Base-by-base conservation (phyloP, 306 rosid genomes). In the Quercus agrifolia region DNA sequence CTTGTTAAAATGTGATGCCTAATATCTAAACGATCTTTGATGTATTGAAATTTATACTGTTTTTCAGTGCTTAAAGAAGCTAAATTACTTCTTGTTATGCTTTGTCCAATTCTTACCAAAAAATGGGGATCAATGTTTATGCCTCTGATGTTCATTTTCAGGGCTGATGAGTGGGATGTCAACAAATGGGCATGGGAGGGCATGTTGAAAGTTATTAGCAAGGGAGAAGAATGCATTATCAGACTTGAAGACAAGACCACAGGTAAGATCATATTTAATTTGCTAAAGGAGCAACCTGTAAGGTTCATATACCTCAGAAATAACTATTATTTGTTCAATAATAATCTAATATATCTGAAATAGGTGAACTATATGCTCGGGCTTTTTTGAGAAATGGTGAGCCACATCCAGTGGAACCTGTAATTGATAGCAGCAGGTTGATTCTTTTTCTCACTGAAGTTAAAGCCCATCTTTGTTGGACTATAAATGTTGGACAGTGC, bases 161-260 rank as follows among this genome's bases (percentile, higher is more conserved):
- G 99, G 96, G 99, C 99, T 77, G 99, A 95, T 87, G 99, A 95
- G 71, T 95, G 99, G 99, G 97, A 95, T 93, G 99, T 93, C 69
- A 95, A 95, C 85, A 93, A 91, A 85, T 95, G 99, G 99, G 92
- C 87, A 23, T 95, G 99, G 99, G 97, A 91, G 1, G 99, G 99
- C 74, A 76, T 75, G 78, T 73, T 95, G 85, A 95, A 95, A 89
- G 97, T 95, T 20, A 30, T 82, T 80, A 89, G 98, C 84, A 91
- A 89, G 86, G 99, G 96, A 83, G 99, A 95, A 85, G 94, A 90
- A 61, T 93, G 99, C 87, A 90, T 93, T 75, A 89, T 95, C 89
- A 91, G 77, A 83, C 93, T 95, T 78, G 99, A 93, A 89, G 99
- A 95, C 84, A 95, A 90, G 88, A 85, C 62, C 61, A 90, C 99